Conservation (phyloP, 805 yeast genomes). For the Jamesozyma rosinii region DNA sequence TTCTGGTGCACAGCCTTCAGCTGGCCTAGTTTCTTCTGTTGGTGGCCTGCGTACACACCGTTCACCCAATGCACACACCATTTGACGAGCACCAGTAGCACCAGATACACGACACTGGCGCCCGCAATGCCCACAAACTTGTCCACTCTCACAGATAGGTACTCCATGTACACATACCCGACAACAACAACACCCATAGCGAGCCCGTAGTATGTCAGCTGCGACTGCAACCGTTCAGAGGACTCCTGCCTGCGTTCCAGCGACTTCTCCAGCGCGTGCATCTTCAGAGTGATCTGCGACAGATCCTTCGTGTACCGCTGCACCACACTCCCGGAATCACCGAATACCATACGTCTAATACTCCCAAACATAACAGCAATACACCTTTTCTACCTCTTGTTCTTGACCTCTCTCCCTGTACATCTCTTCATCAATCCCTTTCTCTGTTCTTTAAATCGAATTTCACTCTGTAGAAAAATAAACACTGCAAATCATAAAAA, state of each 20-base stretch:
- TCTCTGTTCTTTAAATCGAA: neutral
- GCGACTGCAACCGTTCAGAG: constrained; percentile 12
- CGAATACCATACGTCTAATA: constrained; percentile 2
- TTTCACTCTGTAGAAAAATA: neutral
- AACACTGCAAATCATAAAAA: neutral
- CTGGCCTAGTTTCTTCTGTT: constrained; percentile 20
- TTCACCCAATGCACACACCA: constrained; percentile 6
- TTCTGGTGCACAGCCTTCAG: constrained; percentile 40
- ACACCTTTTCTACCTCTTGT: neutral
- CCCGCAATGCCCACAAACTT: neutral
- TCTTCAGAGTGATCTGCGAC: constrained; percentile 20
- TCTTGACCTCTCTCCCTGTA: neutral
- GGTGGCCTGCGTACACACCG: constrained; percentile 8
- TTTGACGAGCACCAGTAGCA: constrained; percentile 2
- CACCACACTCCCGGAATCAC: constrained; percentile 13
- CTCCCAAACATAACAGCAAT: constrained; percentile 11
- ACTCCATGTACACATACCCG: neutral
- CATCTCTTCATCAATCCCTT: neutral
- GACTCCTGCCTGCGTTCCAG: constrained; percentile 15
- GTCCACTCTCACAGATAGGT: neutral
- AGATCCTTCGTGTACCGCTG: constrained; percentile 25
- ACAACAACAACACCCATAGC: constrained; percentile 1
- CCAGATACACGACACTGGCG: neutral
- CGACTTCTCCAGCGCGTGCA: constrained; percentile 21
- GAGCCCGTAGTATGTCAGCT: constrained; percentile 16